A percentile compares a stretch with the other conserved stretches of the same genome.
phyloP scores from a whole-genome alignment of 371 early-diverging fungal genomes.

The Apophysomyces variabilis region DNA sequence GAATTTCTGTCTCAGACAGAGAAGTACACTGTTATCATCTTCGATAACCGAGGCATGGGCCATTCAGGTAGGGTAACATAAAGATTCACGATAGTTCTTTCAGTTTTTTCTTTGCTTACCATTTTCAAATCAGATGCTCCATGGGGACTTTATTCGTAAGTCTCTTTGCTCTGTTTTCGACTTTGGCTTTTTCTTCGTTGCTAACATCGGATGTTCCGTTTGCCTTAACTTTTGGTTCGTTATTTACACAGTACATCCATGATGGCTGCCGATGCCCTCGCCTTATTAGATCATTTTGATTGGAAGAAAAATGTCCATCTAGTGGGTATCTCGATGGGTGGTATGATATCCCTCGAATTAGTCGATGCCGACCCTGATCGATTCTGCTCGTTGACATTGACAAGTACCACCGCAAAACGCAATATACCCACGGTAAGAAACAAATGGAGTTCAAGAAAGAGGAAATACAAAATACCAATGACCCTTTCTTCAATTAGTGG shows the following conservation, averaged over 20 bases:
- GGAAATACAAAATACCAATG: background rate
- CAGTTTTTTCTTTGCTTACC: conserved; percentile 2
- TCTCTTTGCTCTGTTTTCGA: too few species aligned
- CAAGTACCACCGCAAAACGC: conserved; percentile 48
- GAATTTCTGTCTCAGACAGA: conserved; percentile 59
- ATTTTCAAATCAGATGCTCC: conserved; percentile 32
- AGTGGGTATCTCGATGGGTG: conserved; percentile 81
- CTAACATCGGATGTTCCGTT: too few species aligned
- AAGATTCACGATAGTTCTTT: background rate
- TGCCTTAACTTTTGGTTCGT: too few species aligned
- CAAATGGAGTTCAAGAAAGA: background rate
- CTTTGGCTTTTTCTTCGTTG: too few species aligned
- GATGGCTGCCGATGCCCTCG: conserved; percentile 72
- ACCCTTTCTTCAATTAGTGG: conserved; percentile 32
- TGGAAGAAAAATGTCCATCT: conserved; percentile 69
- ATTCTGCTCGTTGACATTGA: conserved; percentile 50
- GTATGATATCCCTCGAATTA: conserved; percentile 74
- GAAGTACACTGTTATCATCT: conserved; percentile 73
- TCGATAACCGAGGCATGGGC: conserved; percentile 85
- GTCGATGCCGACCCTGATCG: conserved; percentile 37
- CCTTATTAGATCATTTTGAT: conserved; percentile 64
- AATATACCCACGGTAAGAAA: conserved; percentile 48
- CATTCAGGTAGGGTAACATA: conserved; percentile 36
- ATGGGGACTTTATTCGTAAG: conserved; percentile 55
- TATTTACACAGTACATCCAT: conserved; percentile 53